Conservation (phyloP, 108 stramenopile genomes). For the Cylindrotheca closterium region DNA sequence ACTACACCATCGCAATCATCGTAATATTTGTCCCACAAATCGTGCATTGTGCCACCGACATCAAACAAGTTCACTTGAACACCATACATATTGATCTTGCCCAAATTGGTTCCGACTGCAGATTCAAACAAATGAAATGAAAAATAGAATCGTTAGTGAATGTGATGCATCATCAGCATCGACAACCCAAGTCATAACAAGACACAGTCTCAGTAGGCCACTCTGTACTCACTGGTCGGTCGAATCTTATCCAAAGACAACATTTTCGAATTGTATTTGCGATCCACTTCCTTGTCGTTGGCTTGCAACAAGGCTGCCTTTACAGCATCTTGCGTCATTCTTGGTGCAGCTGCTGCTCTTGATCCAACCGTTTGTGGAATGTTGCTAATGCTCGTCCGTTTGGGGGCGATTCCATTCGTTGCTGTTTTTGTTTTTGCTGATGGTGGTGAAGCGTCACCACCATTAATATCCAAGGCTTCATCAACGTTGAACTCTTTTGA, state of each 20-base stretch:
- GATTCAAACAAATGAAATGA: too few relatives aligned
- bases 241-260: constrained; percentile 70
- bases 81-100: constrained; percentile 65
- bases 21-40: constrained; percentile 83
- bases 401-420: not conserved
- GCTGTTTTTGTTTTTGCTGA: not conserved
- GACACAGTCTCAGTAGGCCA: too few relatives aligned
- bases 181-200: too few relatives aligned
- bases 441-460: not conserved
- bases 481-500: constrained; percentile 51
- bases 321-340: not conserved
- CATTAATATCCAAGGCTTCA: not conserved
- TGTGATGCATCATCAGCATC: not conserved
- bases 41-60: constrained; percentile 74
- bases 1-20: constrained; percentile 75
- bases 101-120: constrained; percentile 74
- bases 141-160: not conserved
- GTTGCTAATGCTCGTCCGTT: not conserved
- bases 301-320: constrained; percentile 11
- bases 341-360: too few relatives aligned
- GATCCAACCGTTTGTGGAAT: not conserved
- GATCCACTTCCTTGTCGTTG: constrained; percentile 26
- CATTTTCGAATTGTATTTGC: constrained; percentile 59
- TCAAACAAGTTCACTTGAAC: constrained; percentile 71
- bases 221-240: constrained; percentile 53